Evolutionary conservation across 2,329 filamentous ascomycete species (phyloP), one percentile per base, ranked within the genome.

Genomic region (Rhynchosporium agropyri): DNA sequence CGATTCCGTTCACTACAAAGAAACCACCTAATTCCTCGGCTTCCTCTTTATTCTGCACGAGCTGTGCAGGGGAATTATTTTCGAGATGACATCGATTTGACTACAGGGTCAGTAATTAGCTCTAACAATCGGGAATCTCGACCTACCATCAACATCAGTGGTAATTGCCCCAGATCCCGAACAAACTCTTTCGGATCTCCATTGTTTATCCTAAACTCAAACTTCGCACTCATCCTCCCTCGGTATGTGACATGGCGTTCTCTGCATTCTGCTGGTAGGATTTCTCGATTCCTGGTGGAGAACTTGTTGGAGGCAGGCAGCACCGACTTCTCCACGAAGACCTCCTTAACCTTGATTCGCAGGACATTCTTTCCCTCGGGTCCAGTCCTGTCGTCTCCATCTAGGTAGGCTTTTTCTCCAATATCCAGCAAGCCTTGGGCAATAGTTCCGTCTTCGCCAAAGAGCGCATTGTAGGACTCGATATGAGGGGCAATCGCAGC

Each of bases 1-100:
- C 95, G 73, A 93, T 97, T 68, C 95, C 95, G 76, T 99, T 99
- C 72, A 99, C 90, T 72, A 99, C 87, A 74, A 98, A 99, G 77
- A 98, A 99, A 50, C 95, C 95, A 43, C 95, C 95, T 38, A 98
- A 79, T 77, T 99, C 95, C 77, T 99, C 95, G 0, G 93, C 90
- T 77, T 99, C 95, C 78, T 99, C 95, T 75, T 97, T 96, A 65
- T 87, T 86, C 67, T 89, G 83, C 36, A 98, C 92, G 15, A 99
- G 83, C 72, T 90, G 83, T 10, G 89, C 88, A 0, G 95, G 95
- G 5, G 91, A 89, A 71, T 93, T 88, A 66, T 89, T 89, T 76
- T 96, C 89, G 31, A 99, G 84, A 74, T 99, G 92, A 75, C 95
- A 99, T 75, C 88, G 84, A 75, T 92, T 96, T 63, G 93, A 95